phyloP scores from a whole-genome alignment of 73 alveolate genomes.

The Halteria grandinella region DNA sequence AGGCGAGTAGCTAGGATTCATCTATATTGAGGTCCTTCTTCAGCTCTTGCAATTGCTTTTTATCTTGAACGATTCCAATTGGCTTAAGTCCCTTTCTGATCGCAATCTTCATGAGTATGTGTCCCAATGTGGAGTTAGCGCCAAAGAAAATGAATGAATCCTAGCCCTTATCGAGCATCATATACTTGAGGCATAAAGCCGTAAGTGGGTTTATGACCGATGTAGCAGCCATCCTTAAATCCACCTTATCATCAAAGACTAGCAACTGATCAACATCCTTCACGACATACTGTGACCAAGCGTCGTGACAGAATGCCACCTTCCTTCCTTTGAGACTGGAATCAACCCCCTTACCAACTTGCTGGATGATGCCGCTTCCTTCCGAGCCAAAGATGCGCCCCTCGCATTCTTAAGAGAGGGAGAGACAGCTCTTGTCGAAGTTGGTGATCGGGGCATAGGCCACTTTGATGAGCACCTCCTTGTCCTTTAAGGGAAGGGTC shows the following conservation, averaged over 20 bases:
- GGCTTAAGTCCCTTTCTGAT: background rate
- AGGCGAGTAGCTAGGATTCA: background rate
- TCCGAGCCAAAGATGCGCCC: background rate
- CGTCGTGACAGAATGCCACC: slow-evolving; percentile 26
- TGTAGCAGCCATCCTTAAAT: background rate
- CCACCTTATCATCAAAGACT: slow-evolving; percentile 11
- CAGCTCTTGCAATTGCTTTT: background rate
- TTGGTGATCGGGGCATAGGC: slow-evolving; percentile 5
- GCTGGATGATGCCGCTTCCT: slow-evolving; percentile 29
- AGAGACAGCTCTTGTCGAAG: slow-evolving; percentile 4
- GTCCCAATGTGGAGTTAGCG: slow-evolving; percentile 18
- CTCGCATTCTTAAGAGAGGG: background rate
- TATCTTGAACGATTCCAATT: background rate
- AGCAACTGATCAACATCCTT: slow-evolving; percentile 4
- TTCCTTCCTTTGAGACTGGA: background rate
- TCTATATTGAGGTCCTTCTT: background rate
- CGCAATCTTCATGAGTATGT: slow-evolving; percentile 3
- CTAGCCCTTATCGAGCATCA: background rate
- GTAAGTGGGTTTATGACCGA: slow-evolving; percentile 11
- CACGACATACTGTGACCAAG: slow-evolving; percentile 11
- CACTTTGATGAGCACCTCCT: background rate
- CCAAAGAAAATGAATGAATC: background rate
- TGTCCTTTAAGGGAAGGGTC: background rate
- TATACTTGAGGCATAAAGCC: slow-evolving; percentile 18
- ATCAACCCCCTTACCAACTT: background rate